Percentiles rank a stretch among this genome's conserved stretches.
phyloP scores from a whole-genome alignment of 768 basidiomycete genomes.

The Leccinum uliginosum region DNA sequence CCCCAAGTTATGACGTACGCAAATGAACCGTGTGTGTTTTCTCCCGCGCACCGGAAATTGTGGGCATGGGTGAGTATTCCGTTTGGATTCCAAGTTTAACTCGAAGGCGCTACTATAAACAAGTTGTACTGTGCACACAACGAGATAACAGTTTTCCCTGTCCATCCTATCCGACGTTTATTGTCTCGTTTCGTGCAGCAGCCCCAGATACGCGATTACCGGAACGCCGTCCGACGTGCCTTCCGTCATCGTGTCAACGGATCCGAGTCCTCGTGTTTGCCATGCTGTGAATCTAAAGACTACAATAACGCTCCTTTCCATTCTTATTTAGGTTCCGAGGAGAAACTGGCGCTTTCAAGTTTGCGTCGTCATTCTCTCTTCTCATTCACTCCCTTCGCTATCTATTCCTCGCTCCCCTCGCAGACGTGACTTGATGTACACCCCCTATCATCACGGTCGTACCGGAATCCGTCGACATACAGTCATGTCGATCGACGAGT shows the following conservation, averaged over 20 bases:
- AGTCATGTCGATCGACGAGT: constrained; percentile 11
- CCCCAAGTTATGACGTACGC: neutral
- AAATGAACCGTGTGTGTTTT: neutral
- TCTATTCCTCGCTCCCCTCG: neutral
- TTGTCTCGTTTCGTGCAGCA: neutral
- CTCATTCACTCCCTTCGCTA: neutral
- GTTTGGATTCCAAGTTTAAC: neutral
- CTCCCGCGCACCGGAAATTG: neutral
- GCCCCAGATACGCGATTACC: neutral
- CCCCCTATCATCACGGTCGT: neutral
- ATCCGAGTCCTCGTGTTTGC: neutral
- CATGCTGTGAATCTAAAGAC: neutral
- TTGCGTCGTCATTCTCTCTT: neutral
- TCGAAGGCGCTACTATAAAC: neutral
- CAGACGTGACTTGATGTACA: constrained; percentile 8
- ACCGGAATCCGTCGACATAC: constrained; percentile 7
- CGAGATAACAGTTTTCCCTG: neutral
- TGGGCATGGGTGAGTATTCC: neutral
- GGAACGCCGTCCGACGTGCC: neutral
- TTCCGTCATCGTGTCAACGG: neutral
- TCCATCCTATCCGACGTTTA: neutral
- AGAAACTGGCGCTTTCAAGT: neutral
- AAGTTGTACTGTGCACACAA: neutral
- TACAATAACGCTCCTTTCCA: too few species aligned
- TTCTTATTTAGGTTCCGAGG: neutral